Evolutionary conservation across 805 yeast species (phyloP).

Genomic region (Ogataea glucozyma): DNA sequence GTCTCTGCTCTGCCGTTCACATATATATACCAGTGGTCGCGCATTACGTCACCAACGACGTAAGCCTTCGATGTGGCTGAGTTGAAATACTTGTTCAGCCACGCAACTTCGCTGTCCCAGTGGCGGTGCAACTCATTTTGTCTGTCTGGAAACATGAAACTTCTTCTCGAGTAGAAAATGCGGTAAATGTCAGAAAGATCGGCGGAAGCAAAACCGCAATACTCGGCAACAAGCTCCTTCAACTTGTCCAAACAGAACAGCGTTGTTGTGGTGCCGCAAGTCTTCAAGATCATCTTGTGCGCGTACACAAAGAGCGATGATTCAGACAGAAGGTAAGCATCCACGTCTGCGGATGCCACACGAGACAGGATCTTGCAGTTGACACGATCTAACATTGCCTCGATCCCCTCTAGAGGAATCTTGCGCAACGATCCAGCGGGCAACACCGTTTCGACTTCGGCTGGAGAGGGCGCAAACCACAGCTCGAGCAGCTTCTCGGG

Average conservation of each 20-base stretch:
- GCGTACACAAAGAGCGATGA: constrained; percentile 87
- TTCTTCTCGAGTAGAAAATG: constrained; percentile 86
- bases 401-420: constrained; percentile 70
- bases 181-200: constrained; percentile 47
- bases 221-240: constrained; percentile 48
- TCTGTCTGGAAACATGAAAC: constrained; percentile 87
- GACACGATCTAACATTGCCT: constrained; percentile 71
- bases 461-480: constrained; percentile 66
- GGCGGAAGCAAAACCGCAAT: constrained; percentile 41
- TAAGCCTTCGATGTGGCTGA: constrained; percentile 62
- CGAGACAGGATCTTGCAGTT: constrained; percentile 86
- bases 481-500: constrained; percentile 92
- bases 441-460: constrained; percentile 26
- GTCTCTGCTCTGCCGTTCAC: constrained; percentile 50
- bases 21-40: constrained; percentile 91
- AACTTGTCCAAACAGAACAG: constrained; percentile 71
- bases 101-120: constrained; percentile 80
- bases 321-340: constrained; percentile 86
- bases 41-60: constrained; percentile 75
- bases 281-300: constrained; percentile 82
- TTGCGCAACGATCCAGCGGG: constrained; percentile 50
- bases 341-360: constrained; percentile 63
- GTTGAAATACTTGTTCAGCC: constrained; percentile 64
- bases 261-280: constrained; percentile 96
- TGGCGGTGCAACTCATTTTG: constrained; percentile 79